phyloP scores from a whole-genome alignment of 805 yeast genomes.

The Candida patagonica region DNA sequence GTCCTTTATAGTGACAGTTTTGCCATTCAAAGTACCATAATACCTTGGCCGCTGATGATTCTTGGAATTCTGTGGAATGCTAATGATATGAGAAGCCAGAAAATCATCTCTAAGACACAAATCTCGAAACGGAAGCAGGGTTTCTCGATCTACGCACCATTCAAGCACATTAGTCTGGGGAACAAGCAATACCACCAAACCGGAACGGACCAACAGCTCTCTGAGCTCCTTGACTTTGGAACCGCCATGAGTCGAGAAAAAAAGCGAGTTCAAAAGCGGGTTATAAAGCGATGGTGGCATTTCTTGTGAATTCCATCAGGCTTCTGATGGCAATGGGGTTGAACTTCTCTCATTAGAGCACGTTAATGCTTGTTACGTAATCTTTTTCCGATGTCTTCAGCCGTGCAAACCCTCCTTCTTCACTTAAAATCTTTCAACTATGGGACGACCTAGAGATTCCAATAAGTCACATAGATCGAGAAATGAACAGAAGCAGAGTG shows the following conservation, averaged over 20 bases:
- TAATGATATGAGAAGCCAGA: conserved; percentile 51
- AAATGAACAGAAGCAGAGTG: conserved; percentile 3
- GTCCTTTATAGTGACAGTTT: conserved; percentile 46
- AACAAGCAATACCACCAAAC: conserved; percentile 47
- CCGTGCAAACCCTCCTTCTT: no score
- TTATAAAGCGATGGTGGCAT: conserved; percentile 32
- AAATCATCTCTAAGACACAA: conserved; percentile 53
- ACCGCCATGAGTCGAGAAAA: conserved; percentile 51
- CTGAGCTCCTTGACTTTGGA: conserved; percentile 14
- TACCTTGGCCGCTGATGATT: conserved; percentile 18
- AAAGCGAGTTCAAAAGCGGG: conserved; percentile 55
- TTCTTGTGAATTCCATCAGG: no score
- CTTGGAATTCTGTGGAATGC: conserved; percentile 26
- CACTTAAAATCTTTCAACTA: no score
- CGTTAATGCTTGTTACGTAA: no score
- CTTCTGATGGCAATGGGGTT: no score
- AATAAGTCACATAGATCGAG: no score
- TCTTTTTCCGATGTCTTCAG: no score
- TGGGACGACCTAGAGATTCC: no score
- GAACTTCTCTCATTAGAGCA: no score
- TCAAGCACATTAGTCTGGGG: conserved; percentile 47
- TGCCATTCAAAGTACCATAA: conserved; percentile 26
- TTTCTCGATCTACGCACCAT: conserved; percentile 31
- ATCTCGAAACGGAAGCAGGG: conserved; percentile 37
- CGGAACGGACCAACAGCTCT: conserved; percentile 32